Evolutionary conservation across 306 rosid species (phyloP).

Genomic region (Clitoria ternatea): DNA sequence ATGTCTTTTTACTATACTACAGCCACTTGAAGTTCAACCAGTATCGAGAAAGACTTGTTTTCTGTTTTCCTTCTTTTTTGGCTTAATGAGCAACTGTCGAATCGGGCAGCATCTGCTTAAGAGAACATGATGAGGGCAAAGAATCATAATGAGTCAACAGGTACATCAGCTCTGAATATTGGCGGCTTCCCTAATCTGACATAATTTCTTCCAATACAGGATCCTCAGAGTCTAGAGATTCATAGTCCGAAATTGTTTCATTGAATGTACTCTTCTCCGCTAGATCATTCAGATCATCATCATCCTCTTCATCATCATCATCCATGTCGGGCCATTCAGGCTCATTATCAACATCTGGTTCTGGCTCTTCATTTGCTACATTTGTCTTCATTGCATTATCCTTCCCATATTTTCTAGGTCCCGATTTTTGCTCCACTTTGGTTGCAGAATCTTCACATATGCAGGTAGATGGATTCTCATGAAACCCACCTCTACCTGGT

Average conservation of each 20-base stretch:
- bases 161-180: conserved; percentile 7
- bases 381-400: conserved; percentile 39
- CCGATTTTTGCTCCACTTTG: conserved; percentile 36
- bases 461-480: conserved; percentile 91
- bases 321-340: conserved; percentile 61
- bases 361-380: conserved; percentile 34
- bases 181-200: conserved; percentile 57
- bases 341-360: conserved; percentile 50
- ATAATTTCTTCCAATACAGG: conserved; percentile 88
- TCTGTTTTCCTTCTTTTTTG: conserved; percentile 10
- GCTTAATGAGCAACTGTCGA: conserved; percentile 27
- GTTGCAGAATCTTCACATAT: conserved; percentile 76
- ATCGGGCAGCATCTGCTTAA: conserved; percentile 18
- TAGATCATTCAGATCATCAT: conserved; percentile 58
- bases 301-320: conserved; percentile 80
- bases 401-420: conserved; percentile 55
- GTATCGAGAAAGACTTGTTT: background rate
- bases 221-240: conserved; percentile 57
- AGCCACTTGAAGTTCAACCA: conserved; percentile 13
- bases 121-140: background rate
- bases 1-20: background rate
- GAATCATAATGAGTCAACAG: conserved; percentile 14
- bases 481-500: conserved; percentile 96
- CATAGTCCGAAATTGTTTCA: conserved; percentile 60
- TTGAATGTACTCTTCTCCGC: conserved; percentile 51